A percentile compares a stretch with the other conserved stretches of the same genome.
These are phyloP conservation scores for Glycine tomentella DNA, from an alignment of 306 rosid genomes.

Conservation along the genomic window DNA sequence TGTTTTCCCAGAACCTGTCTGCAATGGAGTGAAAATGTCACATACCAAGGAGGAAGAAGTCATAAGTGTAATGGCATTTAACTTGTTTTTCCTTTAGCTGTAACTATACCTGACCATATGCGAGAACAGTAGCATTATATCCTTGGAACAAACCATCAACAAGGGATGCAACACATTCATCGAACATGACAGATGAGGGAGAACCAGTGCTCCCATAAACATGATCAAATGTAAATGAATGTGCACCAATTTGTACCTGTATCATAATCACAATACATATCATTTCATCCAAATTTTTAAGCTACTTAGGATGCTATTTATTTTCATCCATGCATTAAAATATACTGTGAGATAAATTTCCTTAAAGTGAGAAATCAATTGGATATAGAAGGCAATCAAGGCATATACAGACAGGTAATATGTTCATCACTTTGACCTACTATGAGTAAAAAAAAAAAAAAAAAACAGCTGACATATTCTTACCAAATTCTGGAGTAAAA, in stretches of 20 bases:
- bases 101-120: conserved; percentile 91
- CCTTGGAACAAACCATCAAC: conserved; percentile 97
- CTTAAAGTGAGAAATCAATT: not conserved
- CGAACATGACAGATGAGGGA: conserved; percentile 84
- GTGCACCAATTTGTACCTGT: conserved; percentile 96
- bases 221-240: conserved; percentile 96
- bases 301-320: not conserved
- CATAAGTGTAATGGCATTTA: conserved; percentile 35
- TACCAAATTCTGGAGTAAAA: too few species aligned
- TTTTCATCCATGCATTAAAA: conserved; percentile 12
- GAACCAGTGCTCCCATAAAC: conserved; percentile 92
- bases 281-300: conserved; percentile 12
- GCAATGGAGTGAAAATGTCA: conserved; percentile 61
- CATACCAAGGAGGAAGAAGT: conserved; percentile 11
- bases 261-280: conserved; percentile 39
- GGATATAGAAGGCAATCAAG: too few species aligned
- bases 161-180: conserved; percentile 80
- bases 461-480: too few species aligned
- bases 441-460: not conserved
- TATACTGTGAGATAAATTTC: not conserved
- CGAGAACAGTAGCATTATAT: conserved; percentile 97
- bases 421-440: conserved; percentile 2
- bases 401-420: not conserved
- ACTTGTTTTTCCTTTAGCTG: conserved; percentile 34
- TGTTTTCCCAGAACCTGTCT: conserved; percentile 99